Base-by-base conservation (phyloP, 2,329 filamentous ascomycete species). In the Lithohypha guttulata region DNA sequence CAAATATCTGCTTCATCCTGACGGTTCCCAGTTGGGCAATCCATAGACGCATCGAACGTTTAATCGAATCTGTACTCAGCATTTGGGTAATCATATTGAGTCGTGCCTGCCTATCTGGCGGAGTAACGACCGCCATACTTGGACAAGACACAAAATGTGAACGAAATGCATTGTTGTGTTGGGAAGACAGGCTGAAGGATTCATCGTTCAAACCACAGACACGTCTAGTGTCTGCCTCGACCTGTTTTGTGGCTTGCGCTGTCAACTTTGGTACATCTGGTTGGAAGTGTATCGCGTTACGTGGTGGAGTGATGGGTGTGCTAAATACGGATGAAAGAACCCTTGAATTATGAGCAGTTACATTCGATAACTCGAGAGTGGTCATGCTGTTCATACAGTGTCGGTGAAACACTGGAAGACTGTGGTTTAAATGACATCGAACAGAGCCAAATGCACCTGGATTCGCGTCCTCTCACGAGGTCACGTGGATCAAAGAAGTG, bases 1-100 rank as follows among this genome's bases (percentile, higher is more conserved):
- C 75, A 46, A 77, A 71, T 6, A 74, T 66, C 42, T 69, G 68
- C 50, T 77, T 71, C 4, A 68, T 66, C 31, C 62, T 62, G 27
- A 68, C 65, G 21, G 67, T 68, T 8, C 73, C 73, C 17, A 79
- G 58, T 11, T 18, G 18, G 14, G 23, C n/a, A 20, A 34, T 36
- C 47, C 46, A 49, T 10, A n/a, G 7, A 4, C 21, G 13, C 6
- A 51, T 37, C n/a, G n/a, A n/a, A 18, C 35, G 23, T 4, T n/a
- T 25, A 41, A 46, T 46, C 25, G 46, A 19, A 9, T 41, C 28
- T n/a, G 44, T 42, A 10, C 35, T 15, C 9, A 33, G 29, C 20
- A 49, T 41, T 14, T 28, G 42, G 3, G 34, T 21, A 14, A 38
- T 13, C 20, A 47, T 42, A 10, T 25, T 30, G 1, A 36, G 30